phyloP scores from a whole-genome alignment of 345 rosid genomes.

The Eucalyptus tenuipes region DNA sequence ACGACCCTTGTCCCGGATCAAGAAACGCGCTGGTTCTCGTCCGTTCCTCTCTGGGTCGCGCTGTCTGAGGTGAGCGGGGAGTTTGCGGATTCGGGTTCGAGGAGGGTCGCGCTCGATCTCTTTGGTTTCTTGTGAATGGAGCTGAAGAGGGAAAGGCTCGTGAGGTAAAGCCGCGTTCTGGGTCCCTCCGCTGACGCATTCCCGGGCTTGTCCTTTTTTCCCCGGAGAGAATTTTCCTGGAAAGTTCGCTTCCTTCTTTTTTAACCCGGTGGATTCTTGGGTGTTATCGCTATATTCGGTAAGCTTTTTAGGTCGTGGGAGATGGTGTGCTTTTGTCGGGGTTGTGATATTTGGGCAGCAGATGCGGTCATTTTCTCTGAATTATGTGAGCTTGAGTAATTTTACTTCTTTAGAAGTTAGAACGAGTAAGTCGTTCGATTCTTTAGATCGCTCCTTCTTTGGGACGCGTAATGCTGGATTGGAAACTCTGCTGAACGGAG shows the following conservation, averaged over 20 bases:
- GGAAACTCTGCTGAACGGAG: background rate
- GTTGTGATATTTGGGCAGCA: background rate
- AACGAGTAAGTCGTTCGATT: too few relatives aligned
- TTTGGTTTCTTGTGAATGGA: slow-evolving; percentile 20
- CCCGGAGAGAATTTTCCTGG: background rate
- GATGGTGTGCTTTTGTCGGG: background rate
- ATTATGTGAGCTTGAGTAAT: background rate
- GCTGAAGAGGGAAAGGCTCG: slow-evolving; percentile 44
- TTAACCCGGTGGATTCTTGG: background rate
- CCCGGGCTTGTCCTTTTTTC: background rate
- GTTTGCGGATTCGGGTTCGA: background rate
- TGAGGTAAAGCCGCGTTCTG: slow-evolving; percentile 17
- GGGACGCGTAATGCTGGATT: background rate
- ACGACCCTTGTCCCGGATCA: background rate
- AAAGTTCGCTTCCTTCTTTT: background rate
- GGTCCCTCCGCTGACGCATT: background rate
- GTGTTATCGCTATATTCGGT: background rate
- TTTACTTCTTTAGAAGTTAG: background rate
- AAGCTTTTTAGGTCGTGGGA: background rate
- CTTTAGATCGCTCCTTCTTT: background rate
- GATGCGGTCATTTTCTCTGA: background rate
- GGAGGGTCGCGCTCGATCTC: background rate
- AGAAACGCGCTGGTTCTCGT: background rate
- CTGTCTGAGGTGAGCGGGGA: background rate
- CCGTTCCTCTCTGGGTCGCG: background rate